Percentiles rank a stretch among this genome's conserved stretches.
Evolutionary conservation across 179 eudicot species (phyloP).

Genomic region (Beta lomatogona): DNA sequence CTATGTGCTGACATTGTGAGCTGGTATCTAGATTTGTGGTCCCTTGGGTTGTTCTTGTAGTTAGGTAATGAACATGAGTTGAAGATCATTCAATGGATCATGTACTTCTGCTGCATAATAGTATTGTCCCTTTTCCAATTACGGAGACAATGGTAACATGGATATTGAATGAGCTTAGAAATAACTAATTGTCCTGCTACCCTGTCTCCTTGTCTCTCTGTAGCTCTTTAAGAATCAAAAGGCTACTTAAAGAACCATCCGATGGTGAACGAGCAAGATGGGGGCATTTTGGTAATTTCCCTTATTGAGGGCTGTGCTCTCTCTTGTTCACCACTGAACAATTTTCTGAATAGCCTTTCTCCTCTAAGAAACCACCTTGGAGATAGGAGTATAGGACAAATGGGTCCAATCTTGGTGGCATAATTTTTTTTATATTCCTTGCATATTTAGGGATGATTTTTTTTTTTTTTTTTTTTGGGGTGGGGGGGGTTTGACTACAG

Average conservation of each 20-base stretch:
- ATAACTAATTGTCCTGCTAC: neutral
- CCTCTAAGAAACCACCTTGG: neutral
- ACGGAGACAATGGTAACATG: constrained; percentile 7
- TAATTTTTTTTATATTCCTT: no score
- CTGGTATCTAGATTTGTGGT: constrained; percentile 25
- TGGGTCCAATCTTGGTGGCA: neutral
- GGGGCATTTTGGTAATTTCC: no score
- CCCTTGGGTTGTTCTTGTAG: constrained; percentile 23
- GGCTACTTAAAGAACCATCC: no score
- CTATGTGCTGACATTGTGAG: constrained; percentile 26
- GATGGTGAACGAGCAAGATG: no score
- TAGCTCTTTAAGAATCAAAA: neutral
- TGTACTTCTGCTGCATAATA: constrained; percentile 10
- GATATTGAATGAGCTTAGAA: constrained; percentile 21
- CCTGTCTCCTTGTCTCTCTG: neutral
- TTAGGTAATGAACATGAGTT: constrained; percentile 14
- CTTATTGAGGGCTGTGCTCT: no score
- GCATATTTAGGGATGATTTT: neutral
- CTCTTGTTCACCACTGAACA: no score
- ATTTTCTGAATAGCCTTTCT: no score
- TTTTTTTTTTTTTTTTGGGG: no score
- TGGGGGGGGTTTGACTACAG: neutral
- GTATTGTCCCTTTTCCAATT: constrained; percentile 19
- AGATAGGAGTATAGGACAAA: no score
- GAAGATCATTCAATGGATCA: constrained; percentile 17